phyloP scores from a whole-genome alignment of 805 yeast species.

The Sugiyamaella americana region DNA sequence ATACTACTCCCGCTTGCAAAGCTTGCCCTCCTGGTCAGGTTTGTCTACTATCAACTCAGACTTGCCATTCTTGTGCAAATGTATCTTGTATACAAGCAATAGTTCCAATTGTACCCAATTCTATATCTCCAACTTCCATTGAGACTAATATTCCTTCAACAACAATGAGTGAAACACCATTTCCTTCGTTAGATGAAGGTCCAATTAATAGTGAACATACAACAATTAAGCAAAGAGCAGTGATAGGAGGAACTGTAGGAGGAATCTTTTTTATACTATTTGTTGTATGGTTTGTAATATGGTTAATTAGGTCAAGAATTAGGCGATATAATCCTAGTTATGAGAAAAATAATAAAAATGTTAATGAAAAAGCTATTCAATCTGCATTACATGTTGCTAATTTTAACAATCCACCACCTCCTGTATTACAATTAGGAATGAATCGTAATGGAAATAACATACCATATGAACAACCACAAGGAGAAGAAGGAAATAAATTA shows the following conservation, averaged over 20 bases:
- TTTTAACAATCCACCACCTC: too few relatives aligned
- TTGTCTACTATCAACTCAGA: constrained; percentile 16
- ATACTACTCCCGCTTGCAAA: constrained; percentile 12
- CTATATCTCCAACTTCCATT: constrained; percentile 2
- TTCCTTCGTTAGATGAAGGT: neutral
- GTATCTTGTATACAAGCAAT: constrained; percentile 11
- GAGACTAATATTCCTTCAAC: neutral
- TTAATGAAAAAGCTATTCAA: too few relatives aligned
- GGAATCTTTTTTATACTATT: too few relatives aligned
- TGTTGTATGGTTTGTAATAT: too few relatives aligned
- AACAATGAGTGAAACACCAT: constrained; percentile 1
- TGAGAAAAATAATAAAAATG: too few relatives aligned
- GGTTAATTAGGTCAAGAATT: too few relatives aligned
- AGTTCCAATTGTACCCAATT: neutral
- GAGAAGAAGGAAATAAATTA: too few relatives aligned
- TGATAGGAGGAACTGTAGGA: constrained; percentile 16
- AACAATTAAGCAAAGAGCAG: constrained; percentile 4
- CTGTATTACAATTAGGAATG: too few relatives aligned
- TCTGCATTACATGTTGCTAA: too few relatives aligned
- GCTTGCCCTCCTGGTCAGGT: constrained; percentile 15
- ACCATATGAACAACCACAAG: too few relatives aligned
- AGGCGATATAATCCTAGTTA: too few relatives aligned
- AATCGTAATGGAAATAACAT: too few relatives aligned
- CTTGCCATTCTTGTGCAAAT: constrained; percentile 16
- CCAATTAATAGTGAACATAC: constrained; percentile 3